Conservation (phyloP, 345 rosid species). For the Cardamine occulta region DNA sequence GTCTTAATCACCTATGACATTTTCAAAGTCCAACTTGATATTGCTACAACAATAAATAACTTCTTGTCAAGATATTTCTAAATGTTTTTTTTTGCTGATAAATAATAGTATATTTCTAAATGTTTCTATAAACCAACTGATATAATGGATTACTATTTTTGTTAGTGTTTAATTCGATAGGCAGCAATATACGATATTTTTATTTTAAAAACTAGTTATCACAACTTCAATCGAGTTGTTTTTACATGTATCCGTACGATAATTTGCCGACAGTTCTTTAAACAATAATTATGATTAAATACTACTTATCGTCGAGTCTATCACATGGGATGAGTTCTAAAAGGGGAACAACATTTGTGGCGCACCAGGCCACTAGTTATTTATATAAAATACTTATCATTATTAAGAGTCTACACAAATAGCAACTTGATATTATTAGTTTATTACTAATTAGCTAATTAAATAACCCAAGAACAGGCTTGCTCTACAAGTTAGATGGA, state of each 20-base stretch:
- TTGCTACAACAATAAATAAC: background rate
- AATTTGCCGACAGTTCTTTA: background rate
- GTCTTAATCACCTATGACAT: slow-evolving; percentile 5
- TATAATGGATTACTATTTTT: background rate
- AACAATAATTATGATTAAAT: slow-evolving; percentile 1
- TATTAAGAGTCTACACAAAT: slow-evolving; percentile 1
- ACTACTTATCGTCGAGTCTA: slow-evolving; percentile 35
- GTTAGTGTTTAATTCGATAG: background rate
- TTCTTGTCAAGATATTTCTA: background rate
- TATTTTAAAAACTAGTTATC: too few relatives aligned
- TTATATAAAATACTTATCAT: background rate
- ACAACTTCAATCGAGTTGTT: slow-evolving; percentile 10
- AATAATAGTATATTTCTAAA: background rate
- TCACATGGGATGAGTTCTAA: slow-evolving; percentile 37
- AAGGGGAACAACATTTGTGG: slow-evolving; percentile 41
- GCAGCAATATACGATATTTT: background rate
- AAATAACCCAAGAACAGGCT: slow-evolving; percentile 25
- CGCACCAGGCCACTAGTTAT: slow-evolving; percentile 35
- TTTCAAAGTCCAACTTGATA: background rate
- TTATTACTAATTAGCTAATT: background rate
- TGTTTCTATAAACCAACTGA: background rate
- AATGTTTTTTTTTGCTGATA: too few relatives aligned
- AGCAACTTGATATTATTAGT: slow-evolving; percentile 22
- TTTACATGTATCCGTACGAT: slow-evolving; percentile 18
- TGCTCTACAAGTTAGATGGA: slow-evolving; percentile 34